phyloP scores from a whole-genome alignment of 129 eudicot species.

The Lactuca sativa region DNA sequence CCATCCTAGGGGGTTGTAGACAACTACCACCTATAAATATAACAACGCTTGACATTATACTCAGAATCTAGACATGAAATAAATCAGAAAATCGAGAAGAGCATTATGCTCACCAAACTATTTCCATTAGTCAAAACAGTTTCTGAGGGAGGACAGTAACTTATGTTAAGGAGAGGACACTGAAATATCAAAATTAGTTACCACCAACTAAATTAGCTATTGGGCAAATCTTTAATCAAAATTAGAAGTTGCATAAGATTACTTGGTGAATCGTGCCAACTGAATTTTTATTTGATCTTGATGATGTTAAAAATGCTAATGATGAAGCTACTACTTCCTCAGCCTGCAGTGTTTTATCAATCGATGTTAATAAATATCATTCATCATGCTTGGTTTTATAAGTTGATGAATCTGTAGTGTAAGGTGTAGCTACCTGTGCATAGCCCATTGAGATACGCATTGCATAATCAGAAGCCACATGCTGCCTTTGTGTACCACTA shows the following conservation, averaged over 20 bases:
- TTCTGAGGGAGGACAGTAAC: constrained; percentile 93
- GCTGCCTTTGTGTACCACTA: constrained; percentile 91
- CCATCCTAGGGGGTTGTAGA: constrained; percentile 93
- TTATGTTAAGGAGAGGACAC: constrained; percentile 94
- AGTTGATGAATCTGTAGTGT: neutral
- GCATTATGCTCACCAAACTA: constrained; percentile 55
- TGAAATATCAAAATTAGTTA: constrained; percentile 23
- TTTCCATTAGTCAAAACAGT: constrained; percentile 62
- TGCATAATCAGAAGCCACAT: constrained; percentile 92
- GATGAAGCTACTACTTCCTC: constrained; percentile 73
- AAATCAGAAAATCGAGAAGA: neutral
- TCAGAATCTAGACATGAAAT: neutral
- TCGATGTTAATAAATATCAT: too few relatives aligned
- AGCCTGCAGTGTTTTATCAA: constrained; percentile 45
- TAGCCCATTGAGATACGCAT: constrained; percentile 73
- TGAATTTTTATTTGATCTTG: constrained; percentile 32
- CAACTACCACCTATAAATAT: constrained; percentile 57
- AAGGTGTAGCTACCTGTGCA: constrained; percentile 42
- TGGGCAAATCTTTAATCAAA: constrained; percentile 10
- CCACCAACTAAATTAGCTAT: constrained; percentile 20
- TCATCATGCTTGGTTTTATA: neutral
- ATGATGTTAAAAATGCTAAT: constrained; percentile 51
- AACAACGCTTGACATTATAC: constrained; percentile 16
- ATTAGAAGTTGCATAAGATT: constrained; percentile 10
- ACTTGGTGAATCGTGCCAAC: constrained; percentile 70